A percentile compares a stretch with the other conserved stretches of the same genome.
phyloP scores from a whole-genome alignment of 148 eudicot genomes.

The Rheum nobile region DNA sequence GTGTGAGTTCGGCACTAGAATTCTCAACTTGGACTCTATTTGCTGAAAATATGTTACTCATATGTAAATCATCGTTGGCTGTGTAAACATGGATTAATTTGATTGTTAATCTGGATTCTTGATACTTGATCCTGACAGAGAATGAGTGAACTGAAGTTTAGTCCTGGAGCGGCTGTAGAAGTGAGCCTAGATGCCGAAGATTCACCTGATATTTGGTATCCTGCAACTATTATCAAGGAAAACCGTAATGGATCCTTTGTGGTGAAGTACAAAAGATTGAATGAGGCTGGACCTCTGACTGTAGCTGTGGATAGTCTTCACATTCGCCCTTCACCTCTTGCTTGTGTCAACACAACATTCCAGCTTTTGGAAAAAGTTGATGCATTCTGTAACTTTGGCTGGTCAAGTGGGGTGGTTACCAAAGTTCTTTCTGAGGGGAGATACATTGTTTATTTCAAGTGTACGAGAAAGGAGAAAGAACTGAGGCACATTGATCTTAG shows the following conservation, averaged over 20 bases:
- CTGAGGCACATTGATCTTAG: conserved; percentile 24
- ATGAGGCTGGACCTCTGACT: conserved; percentile 14
- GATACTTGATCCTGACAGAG: conserved; percentile 22
- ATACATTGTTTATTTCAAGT: conserved; percentile 31
- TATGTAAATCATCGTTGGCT: neutral
- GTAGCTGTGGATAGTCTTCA: conserved; percentile 17
- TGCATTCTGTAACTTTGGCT: conserved; percentile 28
- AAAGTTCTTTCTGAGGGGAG: conserved; percentile 26
- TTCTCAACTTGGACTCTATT: neutral
- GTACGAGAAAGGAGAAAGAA: conserved; percentile 28
- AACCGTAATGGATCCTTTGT: conserved; percentile 14
- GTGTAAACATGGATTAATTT: too few species aligned
- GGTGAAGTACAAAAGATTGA: conserved; percentile 24
- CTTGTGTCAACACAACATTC: conserved; percentile 14
- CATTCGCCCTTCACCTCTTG: conserved; percentile 31
- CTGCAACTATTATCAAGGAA: conserved; percentile 13
- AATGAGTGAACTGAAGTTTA: conserved; percentile 19
- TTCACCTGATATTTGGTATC: conserved; percentile 19
- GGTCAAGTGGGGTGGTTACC: conserved; percentile 36
- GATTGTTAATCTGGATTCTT: conserved; percentile 24
- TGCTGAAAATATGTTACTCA: neutral
- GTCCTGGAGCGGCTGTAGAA: conserved; percentile 27
- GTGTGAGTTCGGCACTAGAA: neutral
- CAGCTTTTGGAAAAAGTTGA: conserved; percentile 37
- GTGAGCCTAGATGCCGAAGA: conserved; percentile 26